Base-by-base conservation (phyloP, 495 filamentous ascomycete species). In the Neurospora tetraspora region DNA sequence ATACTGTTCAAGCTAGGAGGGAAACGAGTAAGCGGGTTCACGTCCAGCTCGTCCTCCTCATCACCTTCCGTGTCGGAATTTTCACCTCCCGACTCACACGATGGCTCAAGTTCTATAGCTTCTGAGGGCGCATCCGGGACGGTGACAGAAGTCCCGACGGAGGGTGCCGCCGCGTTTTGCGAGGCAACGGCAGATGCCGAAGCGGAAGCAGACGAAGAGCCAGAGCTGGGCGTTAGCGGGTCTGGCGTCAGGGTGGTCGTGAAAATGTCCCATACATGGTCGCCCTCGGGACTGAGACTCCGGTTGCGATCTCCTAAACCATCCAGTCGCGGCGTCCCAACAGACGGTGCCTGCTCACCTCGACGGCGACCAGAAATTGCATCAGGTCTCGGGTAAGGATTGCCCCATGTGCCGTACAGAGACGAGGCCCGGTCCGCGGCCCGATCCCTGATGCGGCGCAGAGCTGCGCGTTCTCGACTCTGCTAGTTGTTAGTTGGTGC, bases 251-350 rank as follows among this genome's bases (percentile, higher is more conserved):
- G 88, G 3, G 93, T 96, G 10, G 87, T 90, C 71, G 93, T 85
- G 73, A 97, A 86, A 11, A 90, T 93, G 68, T 94, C 91, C 94
- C 94, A 97, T 20, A 86, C 84, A 69, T 87, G 85, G 69, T 89
- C 89, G 40, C 81, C 88, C 68, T 92, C 91, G 3, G 93, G 92
- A 79, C 92, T 94, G 69, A 92, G 83, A 77, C 93, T 96, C 53
- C 93, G 88, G 71, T 93, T 89, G 45, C 93, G 90, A 80, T 97
- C 93, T 18, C 93, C 94, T 38, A 97, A 85, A 16, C 94, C 94
- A 82, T 95, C 91, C 6, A 91, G 11, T 34, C 68, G 70, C 4
- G 73, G 40, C 34, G 69, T n/a, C 43, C 70, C 75, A 20, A 71
- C 12, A 8, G 70, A 37, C 20, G 37, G 43, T 12, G 36, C 16